phyloP scores from a whole-genome alignment of 2,329 filamentous ascomycete genomes.

The Colletotrichum abscissum region DNA sequence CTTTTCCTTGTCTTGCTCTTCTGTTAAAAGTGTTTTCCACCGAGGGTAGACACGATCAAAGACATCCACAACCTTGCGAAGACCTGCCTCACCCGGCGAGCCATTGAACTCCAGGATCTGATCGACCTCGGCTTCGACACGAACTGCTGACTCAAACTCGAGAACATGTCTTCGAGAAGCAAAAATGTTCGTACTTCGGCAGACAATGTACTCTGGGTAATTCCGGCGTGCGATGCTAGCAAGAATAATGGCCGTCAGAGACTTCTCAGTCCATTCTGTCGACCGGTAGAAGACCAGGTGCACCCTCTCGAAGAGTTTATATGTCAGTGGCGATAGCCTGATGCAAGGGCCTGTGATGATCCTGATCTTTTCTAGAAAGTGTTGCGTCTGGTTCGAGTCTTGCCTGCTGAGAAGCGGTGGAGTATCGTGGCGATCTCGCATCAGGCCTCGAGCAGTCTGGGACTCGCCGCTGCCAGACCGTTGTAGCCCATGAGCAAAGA shows the following conservation, averaged over 20 bases:
- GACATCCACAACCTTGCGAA: constrained; percentile 75
- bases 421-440: constrained; percentile 43
- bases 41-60: constrained; percentile 82
- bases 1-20: constrained; percentile 84
- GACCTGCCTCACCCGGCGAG: constrained; percentile 71
- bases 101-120: constrained; percentile 84
- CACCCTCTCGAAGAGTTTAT: constrained; percentile 91
- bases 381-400: constrained; percentile 73
- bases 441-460: constrained; percentile 54
- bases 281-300: constrained; percentile 97
- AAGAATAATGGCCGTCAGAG: constrained; percentile 92
- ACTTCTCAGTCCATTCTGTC: constrained; percentile 97
- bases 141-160: constrained; percentile 89
- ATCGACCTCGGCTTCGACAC: constrained; percentile 85
- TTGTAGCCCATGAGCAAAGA: constrained; percentile 76
- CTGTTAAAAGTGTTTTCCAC: constrained; percentile 79
- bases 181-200: constrained; percentile 90
- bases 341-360: constrained; percentile 85
- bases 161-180: constrained; percentile 78
- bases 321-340: constrained; percentile 76
- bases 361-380: constrained; percentile 83
- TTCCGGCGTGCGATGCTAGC: constrained; percentile 89
- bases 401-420: constrained; percentile 43
- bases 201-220: constrained; percentile 92
- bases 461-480: constrained; percentile 72